A percentile compares a stretch with the other conserved stretches of the same genome.
These are phyloP conservation scores for Aspergillus oerlinghausenensis DNA, from an alignment of 2,329 filamentous ascomycete genomes.

Conservation along the genomic window DNA sequence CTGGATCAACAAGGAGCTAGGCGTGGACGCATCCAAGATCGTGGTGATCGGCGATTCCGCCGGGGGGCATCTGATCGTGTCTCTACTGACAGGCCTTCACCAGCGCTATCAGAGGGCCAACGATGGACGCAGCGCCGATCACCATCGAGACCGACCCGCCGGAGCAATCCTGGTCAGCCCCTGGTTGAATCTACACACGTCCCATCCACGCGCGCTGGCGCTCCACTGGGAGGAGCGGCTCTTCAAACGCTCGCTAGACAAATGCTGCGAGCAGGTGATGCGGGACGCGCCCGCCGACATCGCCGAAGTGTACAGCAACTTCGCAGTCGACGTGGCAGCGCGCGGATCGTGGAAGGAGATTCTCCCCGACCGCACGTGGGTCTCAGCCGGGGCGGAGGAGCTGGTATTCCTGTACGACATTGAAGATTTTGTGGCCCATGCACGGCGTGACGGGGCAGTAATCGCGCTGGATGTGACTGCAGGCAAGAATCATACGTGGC, in stretches of 20 bases:
- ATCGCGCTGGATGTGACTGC: conserved; percentile 2
- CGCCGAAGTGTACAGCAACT: conserved; percentile 6
- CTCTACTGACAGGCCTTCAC: conserved; percentile 4
- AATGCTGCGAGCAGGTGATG: conserved; percentile 5
- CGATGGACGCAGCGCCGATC: neutral
- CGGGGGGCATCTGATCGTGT: conserved; percentile 9
- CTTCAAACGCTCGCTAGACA: conserved; percentile 10
- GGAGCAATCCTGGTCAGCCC: conserved; percentile 11
- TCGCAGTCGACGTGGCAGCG: conserved; percentile 1
- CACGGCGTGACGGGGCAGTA: conserved; percentile 2
- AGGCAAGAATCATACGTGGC: conserved; percentile 13
- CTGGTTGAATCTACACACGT: conserved; percentile 12
- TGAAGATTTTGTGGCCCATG: conserved; percentile 8
- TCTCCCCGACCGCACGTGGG: conserved; percentile 8
- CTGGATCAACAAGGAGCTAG: conserved; percentile 6
- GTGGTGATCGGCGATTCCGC: conserved; percentile 13
- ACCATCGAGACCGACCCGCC: neutral
- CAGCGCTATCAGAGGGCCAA: neutral
- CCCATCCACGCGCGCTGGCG: conserved; percentile 4
- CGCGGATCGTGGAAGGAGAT: conserved; percentile 12
- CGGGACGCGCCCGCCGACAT: neutral
- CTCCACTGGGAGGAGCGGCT: conserved; percentile 13
- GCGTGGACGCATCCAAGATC: conserved; percentile 4
- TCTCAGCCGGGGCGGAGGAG: conserved; percentile 13
- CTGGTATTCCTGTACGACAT: conserved; percentile 13